Percentiles rank a stretch among this genome's conserved stretches.
phyloP scores from a whole-genome alignment of 257 asterid genomes.

The Solanum corneliomulleri region DNA sequence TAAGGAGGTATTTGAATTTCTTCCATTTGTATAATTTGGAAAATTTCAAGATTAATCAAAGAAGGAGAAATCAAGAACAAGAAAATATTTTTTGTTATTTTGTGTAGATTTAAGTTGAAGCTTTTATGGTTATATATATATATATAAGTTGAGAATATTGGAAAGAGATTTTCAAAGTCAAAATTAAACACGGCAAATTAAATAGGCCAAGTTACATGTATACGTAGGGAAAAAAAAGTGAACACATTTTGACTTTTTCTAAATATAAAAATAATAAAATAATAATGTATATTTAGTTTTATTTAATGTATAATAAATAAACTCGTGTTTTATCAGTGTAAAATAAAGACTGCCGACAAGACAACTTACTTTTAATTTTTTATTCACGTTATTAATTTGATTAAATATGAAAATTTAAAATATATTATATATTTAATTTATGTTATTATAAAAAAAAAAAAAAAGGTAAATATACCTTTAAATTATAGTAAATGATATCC shows the following conservation, averaged over 20 bases:
- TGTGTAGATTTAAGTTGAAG: not conserved
- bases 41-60: not conserved
- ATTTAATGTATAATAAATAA: not conserved
- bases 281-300: not conserved
- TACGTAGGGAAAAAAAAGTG: not conserved
- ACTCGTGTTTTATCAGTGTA: not conserved
- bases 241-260: not conserved
- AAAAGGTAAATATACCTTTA: no score
- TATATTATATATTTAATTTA: not conserved
- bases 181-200: not conserved
- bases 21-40: slow-evolving; percentile 7
- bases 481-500: no score
- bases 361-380: no score
- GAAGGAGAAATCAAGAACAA: not conserved
- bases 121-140: not conserved
- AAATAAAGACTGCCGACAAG: not conserved
- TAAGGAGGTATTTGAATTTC: slow-evolving; percentile 59
- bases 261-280: not conserved
- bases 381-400: no score
- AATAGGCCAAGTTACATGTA: not conserved
- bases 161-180: not conserved
- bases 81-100: not conserved
- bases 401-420: no score
- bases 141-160: not conserved
- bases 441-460: not conserved